Evolutionary conservation across 2,329 filamentous ascomycete species (phyloP), one percentile per base, ranked within the genome.

Genomic region (Geosmithia putterillii): DNA sequence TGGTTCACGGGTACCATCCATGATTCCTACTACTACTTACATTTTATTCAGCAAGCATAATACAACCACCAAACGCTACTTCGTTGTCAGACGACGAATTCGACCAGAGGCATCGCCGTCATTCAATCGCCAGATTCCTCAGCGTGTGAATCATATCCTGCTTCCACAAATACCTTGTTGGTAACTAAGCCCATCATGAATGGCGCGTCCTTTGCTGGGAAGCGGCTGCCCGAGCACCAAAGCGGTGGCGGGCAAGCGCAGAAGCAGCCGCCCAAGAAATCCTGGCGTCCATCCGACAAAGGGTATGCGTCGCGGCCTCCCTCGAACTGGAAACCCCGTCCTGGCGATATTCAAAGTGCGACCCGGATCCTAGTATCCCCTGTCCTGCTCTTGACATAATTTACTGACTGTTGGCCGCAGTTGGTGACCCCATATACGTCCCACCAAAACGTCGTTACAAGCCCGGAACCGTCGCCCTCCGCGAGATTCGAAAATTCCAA

Each of bases 401-500:
- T 49, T 49, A 60, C 57, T 43, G 46, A 47, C 18, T 43, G 12
- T 20, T 14, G 10, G 44, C 14, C 44, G 34, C 47, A 87, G 83
- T 83, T 53, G 84, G 84, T 46, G 83, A 88, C 53, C 83, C 84
- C 23, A 65, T 85, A 39, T 83, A 83, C 1, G 67, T 73, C 46
- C 66, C 64, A 46, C 71, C 72, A 50, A 76, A 72, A 50, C 74
- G 74, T 50, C 75, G 84, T 51, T 88, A 86, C 57, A 75, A 70
- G 45, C 84, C 84, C 1, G 88, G 88, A 57, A 95, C 89, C 38
- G 74, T 86, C 51, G 90, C 92, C 43, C 74, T 96, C 44, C 83
- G 84, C 64, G 90, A 96, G 68, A 96, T 96, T 62, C 76, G 89
- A 60, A 79, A 78, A 55, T 94, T 94, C 62, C 92, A 96, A 66